Evolutionary conservation across 1,284 basidiomycete species (phyloP).

Genomic region (Schizophyllum commune): DNA sequence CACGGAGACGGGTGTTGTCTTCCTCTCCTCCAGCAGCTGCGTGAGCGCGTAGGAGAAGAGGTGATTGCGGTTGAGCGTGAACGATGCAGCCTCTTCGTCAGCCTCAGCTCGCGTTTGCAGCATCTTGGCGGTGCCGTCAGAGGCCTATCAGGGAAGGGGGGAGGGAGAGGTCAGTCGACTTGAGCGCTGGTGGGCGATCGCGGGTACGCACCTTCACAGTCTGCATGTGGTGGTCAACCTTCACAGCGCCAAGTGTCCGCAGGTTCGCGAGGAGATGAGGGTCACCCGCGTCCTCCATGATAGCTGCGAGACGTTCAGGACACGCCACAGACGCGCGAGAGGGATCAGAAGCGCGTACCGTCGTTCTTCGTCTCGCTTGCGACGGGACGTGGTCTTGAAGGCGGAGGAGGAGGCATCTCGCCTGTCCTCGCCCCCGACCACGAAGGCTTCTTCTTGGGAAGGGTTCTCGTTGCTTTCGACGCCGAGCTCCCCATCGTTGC

Average conservation of each 20-base stretch:
- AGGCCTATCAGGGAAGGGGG: neutral
- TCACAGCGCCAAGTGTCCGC: constrained; percentile 61
- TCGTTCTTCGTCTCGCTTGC: constrained; percentile 50
- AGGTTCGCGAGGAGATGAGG: constrained; percentile 74
- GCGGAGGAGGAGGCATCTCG: constrained; percentile 13
- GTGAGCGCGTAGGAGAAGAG: neutral
- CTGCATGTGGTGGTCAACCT: constrained; percentile 60
- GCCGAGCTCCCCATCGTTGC: constrained; percentile 56
- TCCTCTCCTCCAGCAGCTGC: neutral
- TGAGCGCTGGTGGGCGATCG: constrained; percentile 16
- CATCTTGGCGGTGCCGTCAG: constrained; percentile 20
- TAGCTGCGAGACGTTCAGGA: constrained; percentile 32
- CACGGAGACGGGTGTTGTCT: neutral
- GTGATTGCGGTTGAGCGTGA: neutral
- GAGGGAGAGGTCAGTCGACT: neutral
- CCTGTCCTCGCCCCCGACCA: constrained; percentile 46
- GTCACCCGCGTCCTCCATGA: constrained; percentile 63
- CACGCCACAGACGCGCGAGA: neutral
- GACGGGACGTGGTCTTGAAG: constrained; percentile 12
- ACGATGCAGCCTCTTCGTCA: neutral
- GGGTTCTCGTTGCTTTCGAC: constrained; percentile 59
- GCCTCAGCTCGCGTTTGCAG: constrained; percentile 35
- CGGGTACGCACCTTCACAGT: constrained; percentile 40
- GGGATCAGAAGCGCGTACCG: constrained; percentile 25
- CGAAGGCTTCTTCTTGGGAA: constrained; percentile 46